Conservation (phyloP, 805 yeast species). For the Metschnikowia sp. region DNA sequence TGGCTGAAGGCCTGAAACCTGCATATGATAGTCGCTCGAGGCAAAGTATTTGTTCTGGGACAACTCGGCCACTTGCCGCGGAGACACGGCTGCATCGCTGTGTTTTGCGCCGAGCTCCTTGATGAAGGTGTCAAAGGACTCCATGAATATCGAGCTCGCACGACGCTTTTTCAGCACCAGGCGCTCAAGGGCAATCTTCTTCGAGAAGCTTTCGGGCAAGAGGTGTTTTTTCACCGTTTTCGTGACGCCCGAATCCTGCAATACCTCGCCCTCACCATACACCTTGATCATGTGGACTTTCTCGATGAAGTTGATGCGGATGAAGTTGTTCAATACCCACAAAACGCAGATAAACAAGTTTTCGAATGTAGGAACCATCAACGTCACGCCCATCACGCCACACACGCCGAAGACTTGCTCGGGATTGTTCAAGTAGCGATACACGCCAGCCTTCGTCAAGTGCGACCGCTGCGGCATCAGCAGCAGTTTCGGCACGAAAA, state of each 20-base stretch:
- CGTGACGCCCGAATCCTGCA: conserved; percentile 51
- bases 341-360: conserved; percentile 48
- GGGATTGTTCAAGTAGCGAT: conserved; percentile 78
- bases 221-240: conserved; percentile 42
- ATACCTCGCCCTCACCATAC: conserved; percentile 62
- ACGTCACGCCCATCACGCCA: conserved; percentile 74
- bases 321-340: conserved; percentile 65
- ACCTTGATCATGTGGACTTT: conserved; percentile 73
- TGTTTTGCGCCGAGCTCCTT: conserved; percentile 29
- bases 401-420: conserved; percentile 75
- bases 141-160: conserved; percentile 37
- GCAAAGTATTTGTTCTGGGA: conserved; percentile 39
- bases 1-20: conserved; percentile 21
- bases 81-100: conserved; percentile 24
- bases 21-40: conserved; percentile 32
- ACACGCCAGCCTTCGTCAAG: conserved; percentile 75
- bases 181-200: conserved; percentile 20
- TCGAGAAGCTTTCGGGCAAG: conserved; percentile 37
- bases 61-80: conserved; percentile 35
- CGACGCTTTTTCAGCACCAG: conserved; percentile 12
- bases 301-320: conserved; percentile 71
- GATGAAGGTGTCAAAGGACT: conserved; percentile 46
- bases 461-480: conserved; percentile 36
- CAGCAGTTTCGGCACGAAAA: conserved; percentile 56
- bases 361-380: conserved; percentile 52